Evolutionary conservation across 805 yeast genomes (phyloP).

Genomic region (baker's yeast (Saccharomyces cerevisiae)): DNA sequence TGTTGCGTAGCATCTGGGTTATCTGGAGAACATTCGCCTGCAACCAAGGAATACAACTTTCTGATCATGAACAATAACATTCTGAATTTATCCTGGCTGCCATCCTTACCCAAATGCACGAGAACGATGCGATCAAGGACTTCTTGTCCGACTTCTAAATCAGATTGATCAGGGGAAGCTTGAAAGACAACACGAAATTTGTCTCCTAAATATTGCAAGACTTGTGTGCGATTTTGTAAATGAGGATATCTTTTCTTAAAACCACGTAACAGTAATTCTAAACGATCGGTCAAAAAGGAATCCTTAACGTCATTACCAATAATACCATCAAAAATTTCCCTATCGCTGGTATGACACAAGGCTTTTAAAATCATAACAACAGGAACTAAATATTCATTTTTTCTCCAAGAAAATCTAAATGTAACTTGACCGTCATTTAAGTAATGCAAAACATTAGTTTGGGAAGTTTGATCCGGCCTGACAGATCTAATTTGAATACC

Average conservation of each 20-base stretch:
- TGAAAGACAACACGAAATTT: slow-evolving; percentile 90
- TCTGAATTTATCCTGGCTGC: slow-evolving; percentile 72
- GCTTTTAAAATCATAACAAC: slow-evolving; percentile 90
- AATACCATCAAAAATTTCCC: slow-evolving; percentile 93
- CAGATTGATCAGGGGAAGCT: slow-evolving; percentile 80
- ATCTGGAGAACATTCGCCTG: slow-evolving; percentile 94
- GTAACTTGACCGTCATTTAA: slow-evolving; percentile 93
- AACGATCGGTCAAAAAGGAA: slow-evolving; percentile 95
- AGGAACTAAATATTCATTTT: slow-evolving; percentile 90
- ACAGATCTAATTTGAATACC: slow-evolving; percentile 94
- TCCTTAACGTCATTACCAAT: slow-evolving; percentile 81
- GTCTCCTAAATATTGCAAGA: slow-evolving; percentile 91
- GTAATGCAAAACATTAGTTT: slow-evolving; percentile 94
- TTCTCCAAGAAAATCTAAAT: slow-evolving; percentile 93
- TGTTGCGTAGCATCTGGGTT: slow-evolving; percentile 99
- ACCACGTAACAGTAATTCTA: slow-evolving; percentile 83
- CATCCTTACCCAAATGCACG: slow-evolving; percentile 60
- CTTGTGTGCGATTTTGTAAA: slow-evolving; percentile 72
- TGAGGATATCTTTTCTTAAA: slow-evolving; percentile 64
- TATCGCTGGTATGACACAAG: slow-evolving; percentile 79
- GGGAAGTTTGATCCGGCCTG: slow-evolving; percentile 95
- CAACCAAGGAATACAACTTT: slow-evolving; percentile 87
- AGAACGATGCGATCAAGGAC: slow-evolving; percentile 76
- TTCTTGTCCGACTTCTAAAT: slow-evolving; percentile 83
- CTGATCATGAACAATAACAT: slow-evolving; percentile 90